A percentile compares a stretch with the other conserved stretches of the same genome.
Conservation (phyloP, 1,284 basidiomycete species). For the Boletus semigastroideus region DNA sequence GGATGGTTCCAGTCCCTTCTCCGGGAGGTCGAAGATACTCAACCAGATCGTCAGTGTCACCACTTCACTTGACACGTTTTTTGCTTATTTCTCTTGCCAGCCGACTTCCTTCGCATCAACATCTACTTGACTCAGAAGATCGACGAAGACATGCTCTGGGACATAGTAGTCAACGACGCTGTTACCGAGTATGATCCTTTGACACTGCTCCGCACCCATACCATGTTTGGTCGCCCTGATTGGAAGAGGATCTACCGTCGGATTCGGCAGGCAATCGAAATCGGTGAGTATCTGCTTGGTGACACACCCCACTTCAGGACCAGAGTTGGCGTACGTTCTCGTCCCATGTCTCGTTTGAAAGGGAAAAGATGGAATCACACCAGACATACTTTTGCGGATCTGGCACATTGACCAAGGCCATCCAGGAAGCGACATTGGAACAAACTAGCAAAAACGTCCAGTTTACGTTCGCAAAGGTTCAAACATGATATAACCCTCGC, state of each 20-base stretch:
- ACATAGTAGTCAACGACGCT: slow-evolving; percentile 85
- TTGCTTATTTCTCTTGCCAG: slow-evolving; percentile 38
- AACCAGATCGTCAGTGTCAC: slow-evolving; percentile 70
- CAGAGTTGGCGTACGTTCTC: slow-evolving; percentile 67
- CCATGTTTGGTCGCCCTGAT: slow-evolving; percentile 85
- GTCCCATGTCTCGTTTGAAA: background rate
- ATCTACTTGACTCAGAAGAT: slow-evolving; percentile 89
- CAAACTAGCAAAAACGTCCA: slow-evolving; percentile 56
- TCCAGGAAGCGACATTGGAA: slow-evolving; percentile 66
- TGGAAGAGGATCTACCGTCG: slow-evolving; percentile 77
- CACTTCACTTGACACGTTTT: background rate
- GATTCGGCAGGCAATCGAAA: slow-evolving; percentile 73
- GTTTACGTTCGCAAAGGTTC: slow-evolving; percentile 80
- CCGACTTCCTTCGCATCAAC: slow-evolving; percentile 87
- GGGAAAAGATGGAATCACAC: background rate
- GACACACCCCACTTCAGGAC: slow-evolving; percentile 75
- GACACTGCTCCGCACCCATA: no score
- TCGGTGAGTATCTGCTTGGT: slow-evolving; percentile 76
- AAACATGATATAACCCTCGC: background rate
- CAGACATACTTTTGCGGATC: slow-evolving; percentile 88
- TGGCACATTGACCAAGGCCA: slow-evolving; percentile 64
- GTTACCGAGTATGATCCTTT: slow-evolving; percentile 78
- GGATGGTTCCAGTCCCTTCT: slow-evolving; percentile 91
- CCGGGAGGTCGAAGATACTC: slow-evolving; percentile 81
- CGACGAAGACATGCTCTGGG: slow-evolving; percentile 83